phyloP scores from a whole-genome alignment of 2,329 filamentous ascomycete genomes.

The Ceratocystis cacaofunesta region DNA sequence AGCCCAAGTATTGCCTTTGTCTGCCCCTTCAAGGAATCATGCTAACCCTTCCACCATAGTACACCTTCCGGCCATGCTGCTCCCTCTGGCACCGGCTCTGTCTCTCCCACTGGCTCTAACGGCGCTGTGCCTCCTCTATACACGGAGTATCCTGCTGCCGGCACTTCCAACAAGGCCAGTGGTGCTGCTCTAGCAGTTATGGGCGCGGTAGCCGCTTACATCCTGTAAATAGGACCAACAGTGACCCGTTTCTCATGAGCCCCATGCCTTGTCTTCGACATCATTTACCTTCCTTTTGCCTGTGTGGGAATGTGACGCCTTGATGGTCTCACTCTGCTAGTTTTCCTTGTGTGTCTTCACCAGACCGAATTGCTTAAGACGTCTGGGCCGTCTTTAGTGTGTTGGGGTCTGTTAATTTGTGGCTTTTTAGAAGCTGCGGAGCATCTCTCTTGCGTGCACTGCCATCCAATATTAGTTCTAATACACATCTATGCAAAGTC shows the following conservation, averaged over 20 bases:
- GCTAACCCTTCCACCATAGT: background rate
- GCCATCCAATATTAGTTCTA: background rate
- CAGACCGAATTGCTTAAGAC: background rate
- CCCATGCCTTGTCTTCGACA: background rate
- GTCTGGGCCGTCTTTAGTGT: background rate
- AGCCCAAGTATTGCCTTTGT: background rate
- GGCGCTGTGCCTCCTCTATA: conserved; percentile 11
- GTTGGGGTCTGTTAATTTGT: background rate
- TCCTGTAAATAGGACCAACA: conserved; percentile 8
- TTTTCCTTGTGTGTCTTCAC: background rate
- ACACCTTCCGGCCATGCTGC: conserved; percentile 4
- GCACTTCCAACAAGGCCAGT: conserved; percentile 10
- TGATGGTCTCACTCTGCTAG: background rate
- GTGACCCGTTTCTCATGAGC: background rate
- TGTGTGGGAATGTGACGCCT: background rate
- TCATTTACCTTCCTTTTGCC: background rate
- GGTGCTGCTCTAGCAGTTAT: conserved; percentile 15
- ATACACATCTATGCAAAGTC: background rate
- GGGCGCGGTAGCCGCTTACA: conserved; percentile 14
- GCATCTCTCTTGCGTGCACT: background rate
- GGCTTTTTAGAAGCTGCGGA: background rate
- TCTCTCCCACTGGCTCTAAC: background rate
- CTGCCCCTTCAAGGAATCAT: background rate
- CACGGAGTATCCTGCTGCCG: conserved; percentile 16
- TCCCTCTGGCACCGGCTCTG: background rate